Percentiles rank a stretch among this genome's conserved stretches.
Evolutionary conservation across 1,284 basidiomycete species (phyloP).

Genomic region (Takashimella tepidaria): DNA sequence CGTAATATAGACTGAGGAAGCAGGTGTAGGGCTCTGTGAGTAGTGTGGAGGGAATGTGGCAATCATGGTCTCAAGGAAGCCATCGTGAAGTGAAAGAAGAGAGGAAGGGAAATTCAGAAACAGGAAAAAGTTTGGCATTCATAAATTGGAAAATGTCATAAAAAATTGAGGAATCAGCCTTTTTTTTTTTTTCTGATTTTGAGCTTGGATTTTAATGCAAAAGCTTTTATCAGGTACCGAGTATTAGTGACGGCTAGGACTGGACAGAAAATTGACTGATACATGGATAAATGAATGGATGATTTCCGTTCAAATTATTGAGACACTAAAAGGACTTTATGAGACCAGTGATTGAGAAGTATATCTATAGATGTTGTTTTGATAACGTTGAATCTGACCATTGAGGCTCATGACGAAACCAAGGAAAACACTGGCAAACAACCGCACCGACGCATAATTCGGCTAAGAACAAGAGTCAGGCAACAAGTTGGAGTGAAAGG

Average conservation of each 20-base stretch:
- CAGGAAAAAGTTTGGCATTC: no score
- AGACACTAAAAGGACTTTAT: neutral
- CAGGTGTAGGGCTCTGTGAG: constrained; percentile 5
- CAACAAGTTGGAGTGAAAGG: no score
- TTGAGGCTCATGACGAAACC: constrained; percentile 8
- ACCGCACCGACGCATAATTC: constrained; percentile 14
- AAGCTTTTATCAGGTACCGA: neutral
- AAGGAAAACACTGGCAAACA: constrained; percentile 22
- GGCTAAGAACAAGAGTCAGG: constrained; percentile 5
- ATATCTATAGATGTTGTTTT: neutral
- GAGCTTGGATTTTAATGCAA: neutral
- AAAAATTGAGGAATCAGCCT: constrained; percentile 8
- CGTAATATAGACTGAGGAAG: constrained; percentile 5
- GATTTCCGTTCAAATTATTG: no score
- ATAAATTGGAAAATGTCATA: constrained; percentile 9
- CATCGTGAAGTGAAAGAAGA: neutral
- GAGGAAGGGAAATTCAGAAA: no score
- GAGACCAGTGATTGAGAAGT: neutral
- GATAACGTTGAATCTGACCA: constrained; percentile 3
- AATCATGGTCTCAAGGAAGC: no score
- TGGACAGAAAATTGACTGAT: no score
- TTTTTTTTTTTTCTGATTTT: neutral
- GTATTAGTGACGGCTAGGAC: no score
- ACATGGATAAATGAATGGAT: neutral
- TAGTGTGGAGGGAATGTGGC: constrained; percentile 7